Conservation (phyloP, 2,329 filamentous ascomycete genomes). For the Ophiocordyceps camponoti-floridani region DNA sequence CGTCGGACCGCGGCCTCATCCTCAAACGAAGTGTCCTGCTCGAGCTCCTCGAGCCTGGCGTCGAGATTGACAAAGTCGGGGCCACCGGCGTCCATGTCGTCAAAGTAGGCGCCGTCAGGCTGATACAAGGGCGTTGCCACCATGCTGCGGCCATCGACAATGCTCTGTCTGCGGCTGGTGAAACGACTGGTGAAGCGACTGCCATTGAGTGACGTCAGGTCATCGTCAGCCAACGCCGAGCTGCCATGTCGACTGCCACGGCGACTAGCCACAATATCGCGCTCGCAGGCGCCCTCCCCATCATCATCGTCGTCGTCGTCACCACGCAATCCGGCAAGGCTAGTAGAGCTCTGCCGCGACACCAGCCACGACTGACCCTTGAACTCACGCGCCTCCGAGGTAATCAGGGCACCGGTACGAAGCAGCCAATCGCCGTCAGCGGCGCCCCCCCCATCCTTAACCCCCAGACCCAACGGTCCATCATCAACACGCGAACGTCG, state of each 20-base stretch:
- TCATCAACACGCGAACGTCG: constrained; percentile 8
- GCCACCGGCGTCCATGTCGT: constrained; percentile 21
- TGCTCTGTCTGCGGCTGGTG: constrained; percentile 22
- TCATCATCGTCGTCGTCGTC: constrained; percentile 35
- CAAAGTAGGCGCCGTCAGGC: constrained; percentile 24
- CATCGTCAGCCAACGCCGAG: constrained; percentile 18
- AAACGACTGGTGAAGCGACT: constrained; percentile 32
- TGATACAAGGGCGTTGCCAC: constrained; percentile 26
- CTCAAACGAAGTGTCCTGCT: constrained; percentile 28
- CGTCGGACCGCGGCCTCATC: constrained; percentile 41
- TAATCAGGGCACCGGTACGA: constrained; percentile 42
- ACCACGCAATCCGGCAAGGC: constrained; percentile 32
- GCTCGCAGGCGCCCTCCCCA: constrained; percentile 29
- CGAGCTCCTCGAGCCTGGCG: constrained; percentile 37
- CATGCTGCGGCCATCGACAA: constrained; percentile 16
- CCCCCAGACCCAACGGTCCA: constrained; percentile 2
- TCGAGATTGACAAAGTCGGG: constrained; percentile 48
- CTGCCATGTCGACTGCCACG: constrained; percentile 29
- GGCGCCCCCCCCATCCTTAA: constrained; percentile 21
- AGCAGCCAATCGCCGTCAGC: constrained; percentile 47
- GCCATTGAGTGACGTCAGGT: constrained; percentile 15
- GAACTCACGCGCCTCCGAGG: constrained; percentile 42
- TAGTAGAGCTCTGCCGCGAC: constrained; percentile 47
- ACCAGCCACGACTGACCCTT: constrained; percentile 54
- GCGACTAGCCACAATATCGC: constrained; percentile 14